Conservation (phyloP, 2,329 filamentous ascomycete species). For the Microdochium paspali region DNA sequence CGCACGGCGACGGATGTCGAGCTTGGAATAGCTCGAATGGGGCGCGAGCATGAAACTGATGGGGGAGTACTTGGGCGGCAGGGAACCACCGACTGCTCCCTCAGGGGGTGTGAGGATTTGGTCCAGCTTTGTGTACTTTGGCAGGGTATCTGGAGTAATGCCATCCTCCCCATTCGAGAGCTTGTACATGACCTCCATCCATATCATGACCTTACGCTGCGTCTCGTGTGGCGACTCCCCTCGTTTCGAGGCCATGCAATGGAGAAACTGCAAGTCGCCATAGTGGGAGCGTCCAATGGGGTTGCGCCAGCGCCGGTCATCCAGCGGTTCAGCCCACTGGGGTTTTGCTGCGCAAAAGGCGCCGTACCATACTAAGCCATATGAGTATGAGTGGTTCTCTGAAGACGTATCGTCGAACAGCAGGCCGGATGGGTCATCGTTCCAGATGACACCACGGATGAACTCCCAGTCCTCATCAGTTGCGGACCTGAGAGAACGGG, state of each 20-base stretch:
- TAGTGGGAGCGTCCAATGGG: constrained; percentile 5
- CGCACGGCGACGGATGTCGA: constrained; percentile 3
- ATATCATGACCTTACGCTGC: constrained; percentile 2
- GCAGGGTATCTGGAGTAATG: neutral
- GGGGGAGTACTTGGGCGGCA: neutral
- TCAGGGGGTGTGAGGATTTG: neutral
- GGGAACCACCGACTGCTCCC: neutral
- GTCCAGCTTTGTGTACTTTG: neutral
- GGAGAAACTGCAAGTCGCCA: constrained; percentile 6
- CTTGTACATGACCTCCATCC: constrained; percentile 7
- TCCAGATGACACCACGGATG: constrained; percentile 6
- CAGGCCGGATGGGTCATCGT: constrained; percentile 5
- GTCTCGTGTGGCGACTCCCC: constrained; percentile 4
- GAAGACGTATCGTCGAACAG: constrained; percentile 3
- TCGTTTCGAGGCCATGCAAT: constrained; percentile 2
- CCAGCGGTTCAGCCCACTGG: neutral
- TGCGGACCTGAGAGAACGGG: neutral
- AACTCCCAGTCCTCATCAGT: constrained; percentile 2
- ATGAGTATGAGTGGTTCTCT: constrained; percentile 1
- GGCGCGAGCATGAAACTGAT: neutral
- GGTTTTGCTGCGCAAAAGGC: neutral
- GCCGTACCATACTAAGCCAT: neutral
- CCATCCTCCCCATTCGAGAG: constrained; percentile 1
- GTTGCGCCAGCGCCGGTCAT: neutral
- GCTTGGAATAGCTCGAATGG: neutral